Conservation (phyloP, 1,139 yeast genomes). For the Pneumocystis carinii region DNA sequence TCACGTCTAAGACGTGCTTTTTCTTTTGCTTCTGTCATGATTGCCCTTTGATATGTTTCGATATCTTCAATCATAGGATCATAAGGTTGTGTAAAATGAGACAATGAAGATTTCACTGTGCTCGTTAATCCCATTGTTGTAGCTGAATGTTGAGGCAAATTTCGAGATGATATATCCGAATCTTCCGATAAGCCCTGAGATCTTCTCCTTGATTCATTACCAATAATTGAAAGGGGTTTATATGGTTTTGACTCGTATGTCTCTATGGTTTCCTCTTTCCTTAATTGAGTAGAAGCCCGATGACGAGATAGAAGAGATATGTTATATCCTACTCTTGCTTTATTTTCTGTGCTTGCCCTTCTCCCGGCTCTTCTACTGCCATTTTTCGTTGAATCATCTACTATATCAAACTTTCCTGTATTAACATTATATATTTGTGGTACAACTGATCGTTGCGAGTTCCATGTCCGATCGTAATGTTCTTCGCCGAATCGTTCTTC, state of each 20-base stretch:
- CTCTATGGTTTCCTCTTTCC: neutral
- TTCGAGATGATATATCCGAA: no score
- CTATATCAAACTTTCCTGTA: constrained; percentile 10
- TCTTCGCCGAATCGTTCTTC: constrained; percentile 5
- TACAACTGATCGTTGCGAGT: constrained; percentile 4
- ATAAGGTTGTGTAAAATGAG: neutral
- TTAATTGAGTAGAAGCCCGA: neutral
- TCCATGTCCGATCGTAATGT: constrained; percentile 9
- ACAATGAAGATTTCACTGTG: constrained; percentile 8
- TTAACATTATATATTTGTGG: constrained; percentile 6
- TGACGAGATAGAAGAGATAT: neutral
- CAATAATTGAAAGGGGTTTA: neutral
- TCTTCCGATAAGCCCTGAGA: neutral
- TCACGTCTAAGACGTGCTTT: neutral
- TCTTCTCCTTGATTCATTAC: neutral
- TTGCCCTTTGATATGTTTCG: neutral
- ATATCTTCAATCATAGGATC: neutral
- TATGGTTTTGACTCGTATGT: neutral
- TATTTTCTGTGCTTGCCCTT: neutral
- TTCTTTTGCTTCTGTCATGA: neutral
- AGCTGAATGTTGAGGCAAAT: neutral
- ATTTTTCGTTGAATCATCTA: constrained; percentile 4
- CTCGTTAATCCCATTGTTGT: neutral
- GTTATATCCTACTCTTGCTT: neutral
- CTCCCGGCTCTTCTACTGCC: neutral